phyloP scores from a whole-genome alignment of 345 rosid species.

The Eucalyptus pauciflora region DNA sequence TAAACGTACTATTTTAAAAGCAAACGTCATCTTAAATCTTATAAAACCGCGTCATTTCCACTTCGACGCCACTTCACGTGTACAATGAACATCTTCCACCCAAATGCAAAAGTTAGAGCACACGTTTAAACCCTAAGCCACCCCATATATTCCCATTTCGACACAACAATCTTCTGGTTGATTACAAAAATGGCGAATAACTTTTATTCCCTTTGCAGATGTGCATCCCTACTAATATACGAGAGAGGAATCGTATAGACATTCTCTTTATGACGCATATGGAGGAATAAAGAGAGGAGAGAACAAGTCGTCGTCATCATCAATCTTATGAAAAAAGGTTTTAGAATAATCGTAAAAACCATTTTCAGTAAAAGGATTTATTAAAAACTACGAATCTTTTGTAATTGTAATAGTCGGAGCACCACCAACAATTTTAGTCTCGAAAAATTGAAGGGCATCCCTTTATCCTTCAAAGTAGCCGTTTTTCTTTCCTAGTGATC shows the following conservation, averaged over 20 bases:
- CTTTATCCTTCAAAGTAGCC: not conserved
- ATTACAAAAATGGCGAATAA: not conserved
- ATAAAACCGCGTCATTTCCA: not conserved
- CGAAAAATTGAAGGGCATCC: not conserved
- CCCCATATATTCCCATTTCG: not conserved
- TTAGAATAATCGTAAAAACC: not conserved
- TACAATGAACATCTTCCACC: not conserved
- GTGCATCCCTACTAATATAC: not conserved
- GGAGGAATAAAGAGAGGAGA: not conserved
- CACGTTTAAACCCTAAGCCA: not conserved
- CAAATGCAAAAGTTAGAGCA: not conserved
- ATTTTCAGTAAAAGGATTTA: not conserved
- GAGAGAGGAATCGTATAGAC: not conserved
- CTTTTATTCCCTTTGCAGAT: not conserved
- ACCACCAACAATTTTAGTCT: not conserved
- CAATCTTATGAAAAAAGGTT: not conserved
- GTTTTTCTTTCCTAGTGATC: not conserved
- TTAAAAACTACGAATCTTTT: not conserved
- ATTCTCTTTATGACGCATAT: not conserved
- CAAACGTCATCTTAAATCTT: not conserved
- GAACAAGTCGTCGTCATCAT: not conserved
- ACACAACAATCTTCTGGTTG: not conserved
- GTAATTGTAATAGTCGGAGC: not conserved
- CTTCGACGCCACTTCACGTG: not conserved
- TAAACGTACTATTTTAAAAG: not conserved